Conservation (phyloP, 805 yeast species). For the Phaffomyces antillensis region DNA sequence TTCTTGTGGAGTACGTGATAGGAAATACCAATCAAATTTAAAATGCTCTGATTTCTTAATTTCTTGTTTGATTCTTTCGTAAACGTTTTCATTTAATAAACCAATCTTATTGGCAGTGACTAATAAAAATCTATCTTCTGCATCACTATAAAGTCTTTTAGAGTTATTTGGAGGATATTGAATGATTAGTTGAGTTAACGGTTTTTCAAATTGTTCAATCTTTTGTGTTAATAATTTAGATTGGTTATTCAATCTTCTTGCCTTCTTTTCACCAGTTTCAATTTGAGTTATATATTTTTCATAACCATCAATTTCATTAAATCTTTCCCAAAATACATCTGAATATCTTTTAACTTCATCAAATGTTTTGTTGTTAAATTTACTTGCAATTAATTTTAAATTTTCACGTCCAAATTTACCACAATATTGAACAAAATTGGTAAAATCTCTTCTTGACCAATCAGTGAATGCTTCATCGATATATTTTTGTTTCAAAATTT, state of each 20-base stretch:
- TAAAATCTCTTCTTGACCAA: conserved; percentile 74
- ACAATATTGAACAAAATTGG: conserved; percentile 61
- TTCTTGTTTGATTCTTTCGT: conserved; percentile 60
- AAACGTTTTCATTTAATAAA: conserved; percentile 47
- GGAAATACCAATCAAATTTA: conserved; percentile 67
- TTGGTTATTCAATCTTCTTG: conserved; percentile 47
- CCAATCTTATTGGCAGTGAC: conserved; percentile 60
- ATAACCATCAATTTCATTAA: conserved; percentile 55
- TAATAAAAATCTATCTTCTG: conserved; percentile 65
- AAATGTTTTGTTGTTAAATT: conserved; percentile 47
- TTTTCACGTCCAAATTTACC: conserved; percentile 59
- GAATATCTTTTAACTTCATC: conserved; percentile 58
- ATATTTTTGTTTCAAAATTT: conserved; percentile 41
- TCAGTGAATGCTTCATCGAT: conserved; percentile 52
- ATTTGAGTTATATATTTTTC: conserved; percentile 68
- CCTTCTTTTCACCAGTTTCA: conserved; percentile 65
- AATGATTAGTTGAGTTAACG: conserved; percentile 54
- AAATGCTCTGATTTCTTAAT: conserved; percentile 52
- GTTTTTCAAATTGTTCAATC: conserved; percentile 46
- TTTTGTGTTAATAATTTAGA: conserved; percentile 47
- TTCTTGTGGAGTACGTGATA: conserved; percentile 66
- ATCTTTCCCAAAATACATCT: conserved; percentile 56
- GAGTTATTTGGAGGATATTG: conserved; percentile 83
- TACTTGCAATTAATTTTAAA: conserved; percentile 41
- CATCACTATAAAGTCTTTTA: conserved; percentile 59